Percentiles rank a stretch among this genome's conserved stretches.
These are phyloP conservation scores for Ogataea henricii DNA, from an alignment of 805 yeast species.

Conservation along the genomic window DNA sequence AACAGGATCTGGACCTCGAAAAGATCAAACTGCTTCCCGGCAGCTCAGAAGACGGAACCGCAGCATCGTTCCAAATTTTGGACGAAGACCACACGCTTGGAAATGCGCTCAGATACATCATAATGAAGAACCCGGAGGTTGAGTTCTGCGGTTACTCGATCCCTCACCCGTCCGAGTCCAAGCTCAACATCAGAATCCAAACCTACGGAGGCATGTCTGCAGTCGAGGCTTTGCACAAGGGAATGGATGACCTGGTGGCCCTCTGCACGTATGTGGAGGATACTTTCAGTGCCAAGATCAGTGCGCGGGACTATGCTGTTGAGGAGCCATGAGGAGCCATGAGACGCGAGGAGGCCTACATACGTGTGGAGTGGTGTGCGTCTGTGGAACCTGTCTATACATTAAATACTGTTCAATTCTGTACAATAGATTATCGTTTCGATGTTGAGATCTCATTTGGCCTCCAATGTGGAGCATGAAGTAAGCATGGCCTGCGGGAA, in stretches of 20 bases:
- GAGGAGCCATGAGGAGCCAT: conserved; percentile 46
- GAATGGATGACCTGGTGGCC: conserved; percentile 80
- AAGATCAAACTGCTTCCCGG: conserved; percentile 78
- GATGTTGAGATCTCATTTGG: background rate
- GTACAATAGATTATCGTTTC: conserved; percentile 9
- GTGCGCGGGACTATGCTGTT: conserved; percentile 52
- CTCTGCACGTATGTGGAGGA: conserved; percentile 83
- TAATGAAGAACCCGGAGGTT: conserved; percentile 97
- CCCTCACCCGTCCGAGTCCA: conserved; percentile 95
- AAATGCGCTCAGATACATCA: conserved; percentile 87
- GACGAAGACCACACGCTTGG: conserved; percentile 98
- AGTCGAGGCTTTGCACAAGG: conserved; percentile 88
- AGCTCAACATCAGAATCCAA: conserved; percentile 88
- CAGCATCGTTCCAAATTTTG: conserved; percentile 88
- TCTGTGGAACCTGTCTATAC: background rate
- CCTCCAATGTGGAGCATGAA: too few relatives aligned
- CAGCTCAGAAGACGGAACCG: conserved; percentile 87
- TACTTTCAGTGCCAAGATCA: conserved; percentile 68
- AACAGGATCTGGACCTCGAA: conserved; percentile 52
- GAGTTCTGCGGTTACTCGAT: conserved; percentile 98
- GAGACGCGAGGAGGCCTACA: too few relatives aligned
- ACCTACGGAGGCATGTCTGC: conserved; percentile 88
- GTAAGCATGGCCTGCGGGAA: too few relatives aligned
- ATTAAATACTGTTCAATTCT: conserved; percentile 2
- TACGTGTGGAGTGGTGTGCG: too few relatives aligned